These are phyloP conservation scores for Paracamarosporium sp. DNA, from an alignment of 2,329 filamentous ascomycete species.

Conservation along the genomic window DNA sequence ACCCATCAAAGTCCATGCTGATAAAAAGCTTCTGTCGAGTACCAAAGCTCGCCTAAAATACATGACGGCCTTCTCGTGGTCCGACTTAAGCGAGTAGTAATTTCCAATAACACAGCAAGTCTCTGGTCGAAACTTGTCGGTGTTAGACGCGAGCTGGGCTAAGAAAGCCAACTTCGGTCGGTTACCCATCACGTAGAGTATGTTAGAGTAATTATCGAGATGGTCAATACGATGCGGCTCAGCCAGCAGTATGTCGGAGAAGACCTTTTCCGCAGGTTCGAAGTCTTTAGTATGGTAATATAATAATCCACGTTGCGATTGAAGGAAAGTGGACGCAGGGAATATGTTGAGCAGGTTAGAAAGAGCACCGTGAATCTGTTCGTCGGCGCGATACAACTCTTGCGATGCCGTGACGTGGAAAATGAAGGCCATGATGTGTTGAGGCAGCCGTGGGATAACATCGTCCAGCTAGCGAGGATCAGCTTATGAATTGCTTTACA, in stretches of 20 bases:
- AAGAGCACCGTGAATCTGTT: slow-evolving; percentile 75
- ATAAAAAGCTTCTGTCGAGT: slow-evolving; percentile 87
- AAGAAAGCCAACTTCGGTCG: slow-evolving; percentile 91
- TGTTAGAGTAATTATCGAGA: slow-evolving; percentile 96
- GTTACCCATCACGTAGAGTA: slow-evolving; percentile 89
- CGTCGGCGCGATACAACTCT: slow-evolving; percentile 86
- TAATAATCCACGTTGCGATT: slow-evolving; percentile 86
- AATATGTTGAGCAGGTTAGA: slow-evolving; percentile 84
- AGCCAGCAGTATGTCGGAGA: slow-evolving; percentile 72
- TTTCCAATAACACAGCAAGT: slow-evolving; percentile 97
- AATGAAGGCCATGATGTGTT: slow-evolving; percentile 91
- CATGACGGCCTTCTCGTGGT: slow-evolving; percentile 97
- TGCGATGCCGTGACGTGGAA: slow-evolving; percentile 92
- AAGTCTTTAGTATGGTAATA: slow-evolving; percentile 88
- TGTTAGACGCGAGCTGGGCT: slow-evolving; percentile 86
- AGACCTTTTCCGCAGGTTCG: slow-evolving; percentile 68
- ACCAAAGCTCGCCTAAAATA: slow-evolving; percentile 95
- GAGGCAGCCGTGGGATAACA: slow-evolving; percentile 75
- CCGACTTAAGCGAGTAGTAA: slow-evolving; percentile 92
- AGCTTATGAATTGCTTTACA: slow-evolving; percentile 2
- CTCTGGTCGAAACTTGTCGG: slow-evolving; percentile 95
- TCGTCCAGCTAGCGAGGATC: slow-evolving; percentile 66
- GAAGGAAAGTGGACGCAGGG: slow-evolving; percentile 84
- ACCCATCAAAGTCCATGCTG: slow-evolving; percentile 98
- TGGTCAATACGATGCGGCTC: slow-evolving; percentile 79